Evolutionary conservation across 2,329 filamentous ascomycete species (phyloP).

Genomic region (Aphanocladium album): DNA sequence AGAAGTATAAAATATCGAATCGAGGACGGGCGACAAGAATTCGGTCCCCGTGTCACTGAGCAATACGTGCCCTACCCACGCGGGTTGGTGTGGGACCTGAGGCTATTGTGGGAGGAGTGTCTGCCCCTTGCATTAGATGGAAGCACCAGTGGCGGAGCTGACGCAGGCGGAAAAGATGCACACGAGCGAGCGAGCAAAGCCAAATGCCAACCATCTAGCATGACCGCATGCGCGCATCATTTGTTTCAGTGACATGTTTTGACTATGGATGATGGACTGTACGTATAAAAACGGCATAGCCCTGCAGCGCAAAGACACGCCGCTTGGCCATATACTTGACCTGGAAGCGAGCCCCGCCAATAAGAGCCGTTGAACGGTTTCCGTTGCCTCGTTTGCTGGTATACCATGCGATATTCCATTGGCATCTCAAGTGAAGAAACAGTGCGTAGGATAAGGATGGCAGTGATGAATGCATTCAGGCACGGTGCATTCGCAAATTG

Average conservation of each 20-base stretch:
- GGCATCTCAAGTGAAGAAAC: background rate
- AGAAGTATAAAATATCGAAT: background rate
- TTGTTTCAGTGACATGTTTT: background rate
- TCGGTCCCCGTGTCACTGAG: background rate
- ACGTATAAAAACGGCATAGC: background rate
- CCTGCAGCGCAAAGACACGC: background rate
- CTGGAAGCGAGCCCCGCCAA: background rate
- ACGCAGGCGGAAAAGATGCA: too few relatives aligned
- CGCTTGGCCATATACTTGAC: background rate
- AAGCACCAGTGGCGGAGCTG: background rate
- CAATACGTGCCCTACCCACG: background rate
- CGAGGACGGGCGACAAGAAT: background rate
- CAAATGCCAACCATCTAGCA: background rate
- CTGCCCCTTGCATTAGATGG: background rate
- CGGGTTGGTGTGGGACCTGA: background rate
- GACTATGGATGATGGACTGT: background rate
- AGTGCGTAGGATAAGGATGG: background rate
- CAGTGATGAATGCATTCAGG: background rate
- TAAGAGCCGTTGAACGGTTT: background rate
- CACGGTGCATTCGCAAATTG: background rate
- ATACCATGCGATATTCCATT: background rate
- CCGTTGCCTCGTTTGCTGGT: background rate
- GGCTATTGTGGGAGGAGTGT: background rate
- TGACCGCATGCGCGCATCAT: background rate
- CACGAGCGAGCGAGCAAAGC: background rate